These are phyloP conservation scores for Auricularia heimuer DNA, from an alignment of 768 basidiomycete genomes.

Conservation along the genomic window DNA sequence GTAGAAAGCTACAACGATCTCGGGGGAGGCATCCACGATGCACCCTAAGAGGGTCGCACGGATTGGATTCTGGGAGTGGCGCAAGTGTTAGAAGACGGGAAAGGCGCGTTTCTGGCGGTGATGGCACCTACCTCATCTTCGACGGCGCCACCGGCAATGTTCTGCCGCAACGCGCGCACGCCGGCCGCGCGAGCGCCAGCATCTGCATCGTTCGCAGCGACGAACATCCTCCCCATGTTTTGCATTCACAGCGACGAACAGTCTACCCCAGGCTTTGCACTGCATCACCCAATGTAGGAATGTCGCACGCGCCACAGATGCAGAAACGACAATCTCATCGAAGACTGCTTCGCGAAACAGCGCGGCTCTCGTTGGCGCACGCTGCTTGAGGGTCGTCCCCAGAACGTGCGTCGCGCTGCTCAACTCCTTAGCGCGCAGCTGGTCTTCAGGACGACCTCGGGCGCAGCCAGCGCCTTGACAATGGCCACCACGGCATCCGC, in stretches of 20 bases:
- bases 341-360: slow-evolving; percentile 26
- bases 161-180: slow-evolving; percentile 45
- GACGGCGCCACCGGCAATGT: slow-evolving; percentile 19
- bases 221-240: background rate
- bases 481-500: background rate
- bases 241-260: background rate
- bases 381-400: slow-evolving; percentile 52
- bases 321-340: slow-evolving; percentile 47
- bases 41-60: slow-evolving; percentile 58
- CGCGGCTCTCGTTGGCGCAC: slow-evolving; percentile 27
- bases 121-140: slow-evolving; percentile 33
- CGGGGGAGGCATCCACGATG: slow-evolving; percentile 49
- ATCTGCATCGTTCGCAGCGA: slow-evolving; percentile 43
- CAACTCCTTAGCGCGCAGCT: background rate
- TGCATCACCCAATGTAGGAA: background rate
- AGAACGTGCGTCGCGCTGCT: slow-evolving; percentile 16
- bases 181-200: slow-evolving; percentile 47
- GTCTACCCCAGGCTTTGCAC: background rate
- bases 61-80: slow-evolving; percentile 44
- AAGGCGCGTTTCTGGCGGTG: background rate
- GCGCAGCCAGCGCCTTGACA: background rate
- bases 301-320: slow-evolving; percentile 38
- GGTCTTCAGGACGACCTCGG: slow-evolving; percentile 6
- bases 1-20: slow-evolving; percentile 64
- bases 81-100: slow-evolving; percentile 6